Evolutionary conservation across 306 rosid genomes (phyloP), one percentile per base, ranked within the genome.

Genomic region (Boehmeria nivea): DNA sequence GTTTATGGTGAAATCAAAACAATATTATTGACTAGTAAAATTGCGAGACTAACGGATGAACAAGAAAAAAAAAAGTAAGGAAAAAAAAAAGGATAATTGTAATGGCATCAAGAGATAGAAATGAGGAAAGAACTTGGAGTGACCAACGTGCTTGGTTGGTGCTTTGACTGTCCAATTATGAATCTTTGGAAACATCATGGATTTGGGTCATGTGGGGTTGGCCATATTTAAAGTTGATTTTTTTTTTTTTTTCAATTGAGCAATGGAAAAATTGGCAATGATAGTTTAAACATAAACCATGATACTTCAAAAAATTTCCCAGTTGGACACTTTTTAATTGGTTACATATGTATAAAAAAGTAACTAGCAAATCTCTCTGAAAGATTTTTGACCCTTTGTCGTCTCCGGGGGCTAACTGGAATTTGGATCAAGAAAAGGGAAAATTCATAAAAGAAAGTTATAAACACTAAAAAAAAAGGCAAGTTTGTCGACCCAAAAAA

Each of bases 361-460:
- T 6, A 4, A 12, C n/a, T 12, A 34, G 26, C 10, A 24, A 24
- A 19, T 22, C 23, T 51, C 42, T 45, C 18, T 60, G n/a, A 28
- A 31, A 23, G 53, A 23, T 13, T 40, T 20, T 60, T 57, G 69
- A 37, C 75, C 50, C 69, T 37, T 49, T 17, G 37, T 39, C 72
- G 59, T 63, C 51, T 46, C 65, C 56, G 17, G 57, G 6, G 77
- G 78, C 60, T 69, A 62, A 69, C 17, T 54, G 21, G 60, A 56
- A 69, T 63, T 51, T 58, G 58, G 70, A 60, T 46, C 57, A 69
- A n/a, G n/a, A n/a, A n/a, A n/a, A n/a, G n/a, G n/a, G n/a, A n/a
- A n/a, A 68, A 55, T 64, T 16, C 65, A 62, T 21, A n/a, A 17
- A 3, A 20, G 33, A 54, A 66, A 77, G 61, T 55, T 39, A 59